Base-by-base conservation (phyloP, 352 stramenopile genomes). In the Phytophthora citricola region DNA sequence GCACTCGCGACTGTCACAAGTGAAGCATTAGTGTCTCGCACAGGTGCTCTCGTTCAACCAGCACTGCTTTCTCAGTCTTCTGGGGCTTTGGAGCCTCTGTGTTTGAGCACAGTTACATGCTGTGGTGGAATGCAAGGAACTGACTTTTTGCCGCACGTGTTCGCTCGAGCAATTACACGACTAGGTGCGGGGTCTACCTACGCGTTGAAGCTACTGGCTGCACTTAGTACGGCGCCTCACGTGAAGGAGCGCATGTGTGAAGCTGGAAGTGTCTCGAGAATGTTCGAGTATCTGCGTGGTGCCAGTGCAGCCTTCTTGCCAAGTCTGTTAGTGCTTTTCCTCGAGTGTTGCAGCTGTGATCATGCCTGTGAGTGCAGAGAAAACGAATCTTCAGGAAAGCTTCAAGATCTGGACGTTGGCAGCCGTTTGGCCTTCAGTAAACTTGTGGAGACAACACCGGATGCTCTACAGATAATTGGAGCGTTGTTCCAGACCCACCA, bases 401-500 rank as follows among this genome's bases (percentile, higher is more conserved):
- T 40, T 17, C 43, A 45, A n/a, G 50, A 55, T 2, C 8, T 36
- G 31, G 15, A 55, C 27, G 32, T 34, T 29, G 41, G 68, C 15
- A 62, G 45, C 22, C 68, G 63, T 17, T 46, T 66, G 31, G 38
- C 34, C 6, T 86, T 91, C 50, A 81, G 70, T 57, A 58, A 64
- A 11, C 55, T 79, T 20, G 32, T 91, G n/a, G 66, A 75, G 38
- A 56, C 45, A 12, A 41, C 60, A 1, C 61, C 75, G 6, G 57
- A 56, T 14, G 67, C 49, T 4, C 24, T 89, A 2, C 38, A 69
- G 5, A 52, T 64, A 27, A 66, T 88, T 12, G 46, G 70, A 1
- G n/a, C 11, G 24, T 46, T 92, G 12, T 90, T 92, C 45, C 58
- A 72, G 17, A 60, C 49, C 0, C 79, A 90, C 26, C 38, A 75